These are phyloP conservation scores for Plenodomus tracheiphilus DNA, from an alignment of 2,329 filamentous ascomycete species.

Conservation along the genomic window DNA sequence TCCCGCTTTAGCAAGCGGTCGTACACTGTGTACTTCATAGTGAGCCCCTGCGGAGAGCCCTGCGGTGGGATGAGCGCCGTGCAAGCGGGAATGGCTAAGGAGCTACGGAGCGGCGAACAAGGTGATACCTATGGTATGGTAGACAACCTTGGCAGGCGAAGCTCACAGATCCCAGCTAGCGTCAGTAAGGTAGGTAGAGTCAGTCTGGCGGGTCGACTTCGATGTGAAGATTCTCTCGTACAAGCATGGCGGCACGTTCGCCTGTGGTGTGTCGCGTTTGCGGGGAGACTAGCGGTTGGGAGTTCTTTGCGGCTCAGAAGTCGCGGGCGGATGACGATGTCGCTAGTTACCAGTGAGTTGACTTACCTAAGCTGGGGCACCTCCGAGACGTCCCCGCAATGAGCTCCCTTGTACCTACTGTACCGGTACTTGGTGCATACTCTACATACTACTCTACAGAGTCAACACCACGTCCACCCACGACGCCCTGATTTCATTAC, in stretches of 20 bases:
- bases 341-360: no score
- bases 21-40: slow-evolving; percentile 55
- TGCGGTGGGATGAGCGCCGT: not conserved
- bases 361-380: not conserved
- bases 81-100: not conserved
- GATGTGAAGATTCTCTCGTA: not conserved
- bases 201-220: not conserved
- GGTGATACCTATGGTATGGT: no score
- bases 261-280: not conserved
- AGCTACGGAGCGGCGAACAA: not conserved
- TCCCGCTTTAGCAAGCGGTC: slow-evolving; percentile 59
- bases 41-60: slow-evolving; percentile 1
- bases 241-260: not conserved
- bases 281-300: not conserved
- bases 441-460: no score
- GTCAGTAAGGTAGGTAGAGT: not conserved
- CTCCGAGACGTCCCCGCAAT: not conserved
- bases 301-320: not conserved
- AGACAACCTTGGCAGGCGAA: not conserved
- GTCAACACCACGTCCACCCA: no score
- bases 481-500: no score
- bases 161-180: not conserved
- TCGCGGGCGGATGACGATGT: not conserved
- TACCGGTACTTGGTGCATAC: no score
- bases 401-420: not conserved